Evolutionary conservation across 176 grass and related monocot genomes (phyloP).

Genomic region (Oropetium thomaeum): DNA sequence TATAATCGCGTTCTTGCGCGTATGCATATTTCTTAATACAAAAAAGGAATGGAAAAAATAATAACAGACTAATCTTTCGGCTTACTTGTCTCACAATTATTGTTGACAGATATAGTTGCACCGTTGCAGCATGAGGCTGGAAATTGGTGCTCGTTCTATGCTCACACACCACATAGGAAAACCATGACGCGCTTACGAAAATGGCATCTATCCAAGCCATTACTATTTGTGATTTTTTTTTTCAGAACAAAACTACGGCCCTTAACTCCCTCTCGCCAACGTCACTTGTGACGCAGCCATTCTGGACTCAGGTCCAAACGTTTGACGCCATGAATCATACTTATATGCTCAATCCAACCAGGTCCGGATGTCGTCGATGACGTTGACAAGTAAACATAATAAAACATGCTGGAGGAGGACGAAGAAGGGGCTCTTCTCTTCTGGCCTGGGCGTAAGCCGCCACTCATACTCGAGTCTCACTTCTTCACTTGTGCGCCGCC

Average conservation of each 20-base stretch:
- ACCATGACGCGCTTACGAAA: neutral
- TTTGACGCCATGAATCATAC: neutral
- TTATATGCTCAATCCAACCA: neutral
- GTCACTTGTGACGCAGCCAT: slow-evolving; percentile 7
- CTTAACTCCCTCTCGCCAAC: neutral
- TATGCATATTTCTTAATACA: too few relatives aligned
- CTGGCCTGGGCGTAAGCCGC: neutral
- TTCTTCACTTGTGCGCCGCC: slow-evolving; percentile 2
- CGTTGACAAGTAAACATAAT: neutral
- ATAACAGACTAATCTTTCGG: neutral
- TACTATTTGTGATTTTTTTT: neutral
- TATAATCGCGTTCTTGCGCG: too few relatives aligned
- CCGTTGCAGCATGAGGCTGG: neutral
- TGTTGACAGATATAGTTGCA: neutral
- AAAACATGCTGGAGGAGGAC: neutral
- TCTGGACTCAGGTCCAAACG: neutral
- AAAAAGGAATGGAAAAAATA: too few relatives aligned
- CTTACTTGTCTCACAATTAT: neutral
- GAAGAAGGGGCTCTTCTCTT: too few relatives aligned
- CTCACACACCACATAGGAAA: neutral
- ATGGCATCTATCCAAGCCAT: neutral
- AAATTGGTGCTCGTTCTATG: neutral
- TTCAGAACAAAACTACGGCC: neutral
- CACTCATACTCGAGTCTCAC: slow-evolving; percentile 1
- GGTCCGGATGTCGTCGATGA: slow-evolving; percentile 3